Evolutionary conservation across 1,284 basidiomycete species (phyloP).

Genomic region (Malassezia nana): DNA sequence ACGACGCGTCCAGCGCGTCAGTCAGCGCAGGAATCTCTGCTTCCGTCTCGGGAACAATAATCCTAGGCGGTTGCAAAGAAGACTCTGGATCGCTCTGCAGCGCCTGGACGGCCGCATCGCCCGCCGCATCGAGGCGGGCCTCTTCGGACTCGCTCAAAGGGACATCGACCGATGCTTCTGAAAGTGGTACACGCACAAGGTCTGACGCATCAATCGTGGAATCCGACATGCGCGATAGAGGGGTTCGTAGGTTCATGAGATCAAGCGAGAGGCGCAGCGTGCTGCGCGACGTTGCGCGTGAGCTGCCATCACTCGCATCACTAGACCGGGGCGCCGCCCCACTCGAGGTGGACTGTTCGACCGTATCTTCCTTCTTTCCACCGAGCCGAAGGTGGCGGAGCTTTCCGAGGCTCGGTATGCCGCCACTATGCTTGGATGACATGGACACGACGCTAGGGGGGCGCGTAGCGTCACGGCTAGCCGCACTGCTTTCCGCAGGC

Average conservation of each 20-base stretch:
- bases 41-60: neutral
- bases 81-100: neutral
- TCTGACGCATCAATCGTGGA: slow-evolving; percentile 8
- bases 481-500: neutral
- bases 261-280: slow-evolving; percentile 13
- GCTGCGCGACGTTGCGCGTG: slow-evolving; percentile 1
- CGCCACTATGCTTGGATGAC: neutral
- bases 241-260: neutral
- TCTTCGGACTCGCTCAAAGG: neutral
- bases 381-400: slow-evolving; percentile 4
- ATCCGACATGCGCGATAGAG: neutral
- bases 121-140: neutral
- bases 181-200: neutral
- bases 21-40: neutral
- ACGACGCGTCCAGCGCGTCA: neutral
- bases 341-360: neutral
- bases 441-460: neutral
- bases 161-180: neutral
- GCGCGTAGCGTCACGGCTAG: neutral
- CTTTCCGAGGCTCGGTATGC: slow-evolving; percentile 1
- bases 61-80: neutral
- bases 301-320: neutral
- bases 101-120: neutral
- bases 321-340: neutral
- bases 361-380: neutral